Evolutionary conservation across 176 grass and related monocot genomes (phyloP).

Genomic region (Sorghum bicolor): DNA sequence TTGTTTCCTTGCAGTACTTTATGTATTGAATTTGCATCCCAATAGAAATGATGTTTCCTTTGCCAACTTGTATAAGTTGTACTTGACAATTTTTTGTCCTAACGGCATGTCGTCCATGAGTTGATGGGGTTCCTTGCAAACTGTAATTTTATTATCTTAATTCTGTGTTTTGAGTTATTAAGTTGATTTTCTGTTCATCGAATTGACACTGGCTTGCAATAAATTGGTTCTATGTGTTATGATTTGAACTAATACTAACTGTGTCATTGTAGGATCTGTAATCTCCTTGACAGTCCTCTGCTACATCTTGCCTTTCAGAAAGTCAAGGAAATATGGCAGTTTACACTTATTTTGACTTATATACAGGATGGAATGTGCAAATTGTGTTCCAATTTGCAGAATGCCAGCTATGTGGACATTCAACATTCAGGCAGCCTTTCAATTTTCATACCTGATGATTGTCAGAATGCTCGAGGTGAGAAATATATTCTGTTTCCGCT

Average conservation of each 20-base stretch:
- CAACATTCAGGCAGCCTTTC: not conserved
- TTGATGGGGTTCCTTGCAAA: not conserved
- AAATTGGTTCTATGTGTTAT: not conserved
- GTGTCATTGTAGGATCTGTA: not conserved
- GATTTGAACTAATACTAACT: not conserved
- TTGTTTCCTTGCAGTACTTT: not conserved
- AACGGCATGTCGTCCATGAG: not conserved
- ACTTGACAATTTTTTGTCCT: not conserved
- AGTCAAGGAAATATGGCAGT: not conserved
- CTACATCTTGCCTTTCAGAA: conserved; percentile 20
- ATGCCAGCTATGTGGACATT: not conserved
- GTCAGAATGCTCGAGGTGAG: conserved; percentile 66
- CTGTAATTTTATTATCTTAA: not conserved
- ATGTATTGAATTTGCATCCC: not conserved
- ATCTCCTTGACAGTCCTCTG: not conserved
- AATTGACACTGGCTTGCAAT: not conserved
- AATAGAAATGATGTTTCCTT: not conserved
- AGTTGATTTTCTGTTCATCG: not conserved
- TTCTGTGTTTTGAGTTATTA: not conserved
- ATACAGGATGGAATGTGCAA: not conserved
- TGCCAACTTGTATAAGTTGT: not conserved
- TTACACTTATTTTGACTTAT: not conserved
- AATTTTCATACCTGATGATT: conserved; percentile 46
- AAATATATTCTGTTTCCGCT: not conserved
- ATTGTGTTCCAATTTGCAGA: not conserved